These are phyloP conservation scores for Aureobasidium uvarum DNA, from an alignment of 2,329 filamentous ascomycete species.

Conservation along the genomic window DNA sequence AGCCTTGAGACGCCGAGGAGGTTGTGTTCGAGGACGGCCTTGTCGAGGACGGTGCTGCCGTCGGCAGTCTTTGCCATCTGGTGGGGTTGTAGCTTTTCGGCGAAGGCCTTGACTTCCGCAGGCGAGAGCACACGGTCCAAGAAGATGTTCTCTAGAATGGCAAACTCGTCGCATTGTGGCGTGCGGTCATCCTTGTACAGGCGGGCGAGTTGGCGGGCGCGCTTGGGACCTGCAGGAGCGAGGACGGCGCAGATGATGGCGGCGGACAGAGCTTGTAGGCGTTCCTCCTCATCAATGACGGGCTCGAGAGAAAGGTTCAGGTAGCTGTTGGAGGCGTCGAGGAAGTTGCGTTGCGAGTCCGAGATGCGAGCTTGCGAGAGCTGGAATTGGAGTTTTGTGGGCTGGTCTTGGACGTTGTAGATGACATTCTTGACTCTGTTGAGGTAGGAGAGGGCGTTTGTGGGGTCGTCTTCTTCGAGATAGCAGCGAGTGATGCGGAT, in stretches of 20 bases:
- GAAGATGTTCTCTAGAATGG: slow-evolving; percentile 97
- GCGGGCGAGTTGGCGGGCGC: slow-evolving; percentile 74
- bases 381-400: slow-evolving; percentile 78
- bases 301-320: slow-evolving; percentile 78
- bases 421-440: slow-evolving; percentile 96
- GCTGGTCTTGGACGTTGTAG: slow-evolving; percentile 69
- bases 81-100: slow-evolving; percentile 74
- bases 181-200: slow-evolving; percentile 93
- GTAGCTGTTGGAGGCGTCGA: slow-evolving; percentile 84
- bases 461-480: slow-evolving; percentile 89
- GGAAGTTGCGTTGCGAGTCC: slow-evolving; percentile 84
- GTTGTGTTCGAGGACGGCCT: slow-evolving; percentile 95
- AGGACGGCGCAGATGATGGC: slow-evolving; percentile 91
- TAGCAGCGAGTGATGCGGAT: slow-evolving; percentile 93
- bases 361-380: slow-evolving; percentile 90
- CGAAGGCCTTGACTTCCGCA: slow-evolving; percentile 83
- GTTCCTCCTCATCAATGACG: slow-evolving; percentile 80
- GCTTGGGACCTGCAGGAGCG: slow-evolving; percentile 81
- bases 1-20: slow-evolving; percentile 73
- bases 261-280: slow-evolving; percentile 77
- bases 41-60: slow-evolving; percentile 87
- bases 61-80: slow-evolving; percentile 88
- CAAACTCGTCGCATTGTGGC: slow-evolving; percentile 70
- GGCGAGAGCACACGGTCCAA: slow-evolving; percentile 78
- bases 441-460: slow-evolving; percentile 77